These are phyloP conservation scores for Saraca asoca DNA, from an alignment of 331 rosid species.

Conservation along the genomic window DNA sequence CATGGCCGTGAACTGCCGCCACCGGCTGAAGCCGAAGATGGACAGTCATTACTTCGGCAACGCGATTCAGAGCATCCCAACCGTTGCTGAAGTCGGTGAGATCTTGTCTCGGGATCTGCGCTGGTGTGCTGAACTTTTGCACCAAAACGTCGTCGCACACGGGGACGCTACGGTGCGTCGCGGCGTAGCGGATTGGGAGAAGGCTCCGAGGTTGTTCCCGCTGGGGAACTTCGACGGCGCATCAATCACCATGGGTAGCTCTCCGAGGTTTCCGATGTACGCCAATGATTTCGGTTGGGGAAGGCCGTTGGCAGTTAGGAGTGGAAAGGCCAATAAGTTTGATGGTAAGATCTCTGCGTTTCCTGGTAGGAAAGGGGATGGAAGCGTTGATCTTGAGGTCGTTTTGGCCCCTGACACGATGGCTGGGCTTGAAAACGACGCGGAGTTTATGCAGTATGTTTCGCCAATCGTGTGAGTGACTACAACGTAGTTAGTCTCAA, in stretches of 20 bases:
- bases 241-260: constrained; percentile 71
- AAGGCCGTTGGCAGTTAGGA: constrained; percentile 55
- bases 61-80: constrained; percentile 79
- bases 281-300: constrained; percentile 83
- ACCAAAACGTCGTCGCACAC: constrained; percentile 62
- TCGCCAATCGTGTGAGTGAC: constrained; percentile 4
- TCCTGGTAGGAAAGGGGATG: constrained; percentile 62
- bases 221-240: constrained; percentile 76
- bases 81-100: constrained; percentile 49
- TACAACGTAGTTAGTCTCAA: neutral
- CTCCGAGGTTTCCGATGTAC: constrained; percentile 80
- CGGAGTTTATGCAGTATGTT: constrained; percentile 63
- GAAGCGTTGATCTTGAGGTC: constrained; percentile 67
- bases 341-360: constrained; percentile 79
- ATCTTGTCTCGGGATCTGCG: constrained; percentile 47
- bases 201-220: constrained; percentile 59
- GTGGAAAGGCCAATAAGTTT: constrained; percentile 67
- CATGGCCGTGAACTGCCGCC: constrained; percentile 80
- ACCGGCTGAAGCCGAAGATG: constrained; percentile 55
- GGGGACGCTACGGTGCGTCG: constrained; percentile 52
- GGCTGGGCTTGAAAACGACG: constrained; percentile 52
- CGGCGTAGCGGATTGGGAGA: constrained; percentile 65
- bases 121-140: constrained; percentile 60
- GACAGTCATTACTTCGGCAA: constrained; percentile 66
- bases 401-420: constrained; percentile 65